A percentile compares a stretch with the other conserved stretches of the same genome.
Evolutionary conservation across 1,139 yeast species (phyloP).

Genomic region (Kluyveromyces marxianus): DNA sequence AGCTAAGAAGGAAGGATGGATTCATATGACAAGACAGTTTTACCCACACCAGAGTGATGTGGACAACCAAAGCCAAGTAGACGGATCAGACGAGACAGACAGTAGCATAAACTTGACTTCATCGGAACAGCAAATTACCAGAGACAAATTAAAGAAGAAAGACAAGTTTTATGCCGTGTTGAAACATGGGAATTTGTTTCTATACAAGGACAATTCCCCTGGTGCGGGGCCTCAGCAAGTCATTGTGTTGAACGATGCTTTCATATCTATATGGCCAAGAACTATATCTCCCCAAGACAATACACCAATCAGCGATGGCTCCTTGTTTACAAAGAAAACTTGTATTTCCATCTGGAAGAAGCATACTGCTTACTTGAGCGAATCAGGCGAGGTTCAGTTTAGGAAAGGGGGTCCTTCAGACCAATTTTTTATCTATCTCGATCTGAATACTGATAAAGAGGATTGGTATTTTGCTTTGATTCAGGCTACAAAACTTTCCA

Average conservation of each 20-base stretch:
- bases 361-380: constrained; percentile 13
- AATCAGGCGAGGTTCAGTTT: constrained; percentile 26
- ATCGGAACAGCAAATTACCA: constrained; percentile 15
- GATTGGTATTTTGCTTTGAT: constrained; percentile 85
- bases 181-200: constrained; percentile 78
- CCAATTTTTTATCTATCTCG: constrained; percentile 62
- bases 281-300: constrained; percentile 24
- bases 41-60: constrained; percentile 45
- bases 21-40: constrained; percentile 74
- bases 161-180: constrained; percentile 61
- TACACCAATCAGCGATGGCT: constrained; percentile 49
- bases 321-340: constrained; percentile 68
- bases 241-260: constrained; percentile 61
- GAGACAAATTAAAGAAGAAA: constrained; percentile 34
- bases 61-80: constrained; percentile 40
- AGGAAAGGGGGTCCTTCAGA: constrained; percentile 14
- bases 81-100: constrained; percentile 10
- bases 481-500: constrained; percentile 54
- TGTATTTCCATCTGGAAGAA: constrained; percentile 63
- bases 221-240: constrained; percentile 63
- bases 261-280: constrained; percentile 85
- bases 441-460: constrained; percentile 74
- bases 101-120: constrained; percentile 4
- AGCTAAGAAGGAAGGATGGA: constrained; percentile 69
- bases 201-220: constrained; percentile 55